Evolutionary conservation across 306 rosid species (phyloP), one percentile per base, ranked within the genome.

Genomic region (Casuarina cunninghamiana): DNA sequence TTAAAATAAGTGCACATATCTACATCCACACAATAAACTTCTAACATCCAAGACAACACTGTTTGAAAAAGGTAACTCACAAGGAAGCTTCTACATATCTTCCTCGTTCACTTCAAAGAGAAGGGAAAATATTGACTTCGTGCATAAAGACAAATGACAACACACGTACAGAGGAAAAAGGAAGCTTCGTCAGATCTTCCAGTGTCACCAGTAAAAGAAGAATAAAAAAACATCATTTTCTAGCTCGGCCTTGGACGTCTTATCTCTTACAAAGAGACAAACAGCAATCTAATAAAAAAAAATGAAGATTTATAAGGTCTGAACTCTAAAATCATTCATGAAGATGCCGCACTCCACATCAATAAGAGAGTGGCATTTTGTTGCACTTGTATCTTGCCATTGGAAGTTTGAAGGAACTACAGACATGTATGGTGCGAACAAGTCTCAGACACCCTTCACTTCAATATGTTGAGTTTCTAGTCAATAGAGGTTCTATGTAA

Each of bases 11-110:
- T 35, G 75, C 66, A 60, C 39, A 49, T 67, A 58, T 2, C 57
- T 32, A 62, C 71, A 65, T 65, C 78, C 69, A 55, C 53, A 3
- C 44, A 43, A 55, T 37, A 60, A 37, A 54, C 69, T 26, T 12
- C 50, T 37, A 41, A 19, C 70, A 75, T 44, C 45, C 44, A 43
- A 61, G 48, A 37, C 11, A 5, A 41, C 11, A 26, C 15, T 10
- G 10, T 35, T 15, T 26, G 3, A 43, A 48, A 65, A 61, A 21
- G 10, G 68, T 69, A 77, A 67, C 11, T 17, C 10, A 16, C 48
- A 71, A 10, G 84, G 87, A 80, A 82, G 78, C 54, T 74, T 80
- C 85, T 82, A 69, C 73, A 62, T 50, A 50, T 53, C 11, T 38
- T 72, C 68, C 78, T 62, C 43, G 35, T 63, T 76, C 60, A 71